Percentiles rank a stretch among this genome's conserved stretches.
These are phyloP conservation scores for Puccinia novopanici DNA, from an alignment of 1,284 basidiomycete genomes.

Conservation along the genomic window DNA sequence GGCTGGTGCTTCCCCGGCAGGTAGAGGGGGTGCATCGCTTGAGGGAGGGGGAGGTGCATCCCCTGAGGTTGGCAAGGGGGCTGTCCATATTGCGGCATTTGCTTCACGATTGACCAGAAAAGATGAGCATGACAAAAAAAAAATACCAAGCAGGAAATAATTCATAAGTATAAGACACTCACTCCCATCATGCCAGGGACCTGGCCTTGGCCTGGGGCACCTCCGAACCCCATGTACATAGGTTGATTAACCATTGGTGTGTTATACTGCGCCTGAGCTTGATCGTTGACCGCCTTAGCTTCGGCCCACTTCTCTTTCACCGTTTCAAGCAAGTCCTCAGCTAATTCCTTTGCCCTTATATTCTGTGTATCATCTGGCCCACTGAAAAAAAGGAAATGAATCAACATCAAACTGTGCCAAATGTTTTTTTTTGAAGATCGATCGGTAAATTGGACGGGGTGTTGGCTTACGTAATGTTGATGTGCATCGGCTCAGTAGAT, in stretches of 20 bases:
- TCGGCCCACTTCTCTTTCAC: constrained; percentile 83
- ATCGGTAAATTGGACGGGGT: neutral
- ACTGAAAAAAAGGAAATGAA: constrained; percentile 60
- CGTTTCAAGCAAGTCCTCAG: constrained; percentile 83
- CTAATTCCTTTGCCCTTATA: constrained; percentile 78
- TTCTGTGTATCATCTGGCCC: constrained; percentile 87
- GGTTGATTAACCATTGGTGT: constrained; percentile 44
- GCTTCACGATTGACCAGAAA: constrained; percentile 52
- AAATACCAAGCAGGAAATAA: too few relatives aligned
- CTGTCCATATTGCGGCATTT: constrained; percentile 54
- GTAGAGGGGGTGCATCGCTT: constrained; percentile 65
- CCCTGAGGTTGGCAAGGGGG: constrained; percentile 35
- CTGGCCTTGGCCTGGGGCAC: constrained; percentile 19
- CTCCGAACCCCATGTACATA: constrained; percentile 50
- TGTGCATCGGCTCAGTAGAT: constrained; percentile 87
- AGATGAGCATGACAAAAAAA: too few relatives aligned
- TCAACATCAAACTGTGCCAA: too few relatives aligned
- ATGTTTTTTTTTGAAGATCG: too few relatives aligned
- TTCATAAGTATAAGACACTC: neutral
- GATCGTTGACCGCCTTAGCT: constrained; percentile 61
- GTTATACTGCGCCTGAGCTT: constrained; percentile 57
- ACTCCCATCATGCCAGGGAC: constrained; percentile 36
- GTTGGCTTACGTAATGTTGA: constrained; percentile 76
- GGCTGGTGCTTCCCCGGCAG: constrained; percentile 62
- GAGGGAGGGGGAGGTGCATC: constrained; percentile 65